Conservation (phyloP, 768 basidiomycete genomes). For the Cubamyces lactineus region DNA sequence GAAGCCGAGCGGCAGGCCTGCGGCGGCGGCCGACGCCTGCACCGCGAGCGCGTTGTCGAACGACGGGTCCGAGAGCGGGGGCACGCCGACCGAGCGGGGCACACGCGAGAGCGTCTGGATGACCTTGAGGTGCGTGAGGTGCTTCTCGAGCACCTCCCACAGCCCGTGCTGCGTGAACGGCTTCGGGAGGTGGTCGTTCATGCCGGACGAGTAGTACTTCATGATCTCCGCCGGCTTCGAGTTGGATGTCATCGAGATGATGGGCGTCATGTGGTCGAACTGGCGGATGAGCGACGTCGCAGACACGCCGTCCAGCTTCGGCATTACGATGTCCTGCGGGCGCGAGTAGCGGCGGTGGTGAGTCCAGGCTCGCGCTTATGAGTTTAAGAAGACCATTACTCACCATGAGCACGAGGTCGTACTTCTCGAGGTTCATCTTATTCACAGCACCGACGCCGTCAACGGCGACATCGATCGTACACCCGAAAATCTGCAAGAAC, state of each 20-base stretch:
- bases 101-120: constrained; percentile 77
- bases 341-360: neutral
- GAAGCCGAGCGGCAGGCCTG: constrained; percentile 24
- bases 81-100: constrained; percentile 68
- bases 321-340: constrained; percentile 91
- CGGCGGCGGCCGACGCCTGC: constrained; percentile 32
- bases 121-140: constrained; percentile 83
- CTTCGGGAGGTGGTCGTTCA: constrained; percentile 97
- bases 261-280: constrained; percentile 94
- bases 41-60: constrained; percentile 61
- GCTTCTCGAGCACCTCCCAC: constrained; percentile 93
- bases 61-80: constrained; percentile 55
- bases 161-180: constrained; percentile 96
- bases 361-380: neutral
- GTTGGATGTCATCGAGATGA: constrained; percentile 98
- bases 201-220: constrained; percentile 87
- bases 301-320: constrained; percentile 82
- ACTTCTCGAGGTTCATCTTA: constrained; percentile 96
- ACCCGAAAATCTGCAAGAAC: constrained; percentile 94
- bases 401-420: constrained; percentile 95
- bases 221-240: constrained; percentile 92
- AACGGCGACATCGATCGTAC: constrained; percentile 91
- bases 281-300: constrained; percentile 93
- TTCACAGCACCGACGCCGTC: constrained; percentile 91
- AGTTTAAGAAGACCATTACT: constrained; percentile 30